Evolutionary conservation across 495 filamentous ascomycete genomes (phyloP), one percentile per base, ranked within the genome.

Genomic region (Penicillium subrubescens): DNA sequence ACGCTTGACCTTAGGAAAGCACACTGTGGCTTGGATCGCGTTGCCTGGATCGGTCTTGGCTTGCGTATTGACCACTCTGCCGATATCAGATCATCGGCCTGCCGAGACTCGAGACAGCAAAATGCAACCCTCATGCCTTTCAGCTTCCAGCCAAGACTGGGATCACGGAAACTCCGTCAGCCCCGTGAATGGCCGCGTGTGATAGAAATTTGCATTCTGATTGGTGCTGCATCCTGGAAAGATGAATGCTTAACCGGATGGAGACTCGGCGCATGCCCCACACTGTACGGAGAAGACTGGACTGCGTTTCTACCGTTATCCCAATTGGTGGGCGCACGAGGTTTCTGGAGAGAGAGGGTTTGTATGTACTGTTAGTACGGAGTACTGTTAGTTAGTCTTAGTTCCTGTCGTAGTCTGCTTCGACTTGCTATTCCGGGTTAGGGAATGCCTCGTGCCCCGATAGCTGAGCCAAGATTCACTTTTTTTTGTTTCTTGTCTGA

Each of bases 371-470:
- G n/a, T n/a, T n/a, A n/a, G n/a, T 3, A 8, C 1, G 43, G 8
- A 44, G 43, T 44, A 44, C 8, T 12, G 10, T 8, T 44, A 8
- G 43, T 19, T 19, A 14, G 5, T 19, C 17, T n/a, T 43, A n/a
- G 39, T 43, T 3, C 31, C 25, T 19, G 17, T 4, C 1, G 44
- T 48, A 25, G 44, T 15, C 37, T 58, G 56, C 56, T 58, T 61
- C 41, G 41, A 64, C 61, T 54, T 64, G 51, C 63, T 43, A 39
- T 56, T 21, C 57, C 43, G 0, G 57, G 58, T 33, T 61, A 61
- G 60, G 50, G 12, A 54, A 48, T 21, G 19, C 17, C 23, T 35
- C 61, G 27, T 39, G 53, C 43, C 23, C 53, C 25, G 8, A 12
- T 53, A 19, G 56, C 39, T 51, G 41, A 15, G 12, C 35, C 29